Evolutionary conservation across 164 flowering plant species (phyloP).

Genomic region (Buxus sempervirens): DNA sequence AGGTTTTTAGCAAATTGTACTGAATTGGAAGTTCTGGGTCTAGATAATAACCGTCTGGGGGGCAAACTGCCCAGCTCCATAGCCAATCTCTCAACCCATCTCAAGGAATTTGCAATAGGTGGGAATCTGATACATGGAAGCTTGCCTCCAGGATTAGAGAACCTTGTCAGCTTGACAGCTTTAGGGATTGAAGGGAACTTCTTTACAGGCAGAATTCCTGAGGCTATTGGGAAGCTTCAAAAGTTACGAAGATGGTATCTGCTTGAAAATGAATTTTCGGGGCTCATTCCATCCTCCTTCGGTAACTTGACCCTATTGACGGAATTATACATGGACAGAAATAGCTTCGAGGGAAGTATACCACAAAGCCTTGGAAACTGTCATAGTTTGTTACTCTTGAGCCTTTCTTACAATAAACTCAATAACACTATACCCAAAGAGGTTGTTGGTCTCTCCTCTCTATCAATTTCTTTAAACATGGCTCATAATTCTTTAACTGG

Average conservation of each 20-base stretch:
- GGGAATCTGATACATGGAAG: constrained; percentile 15
- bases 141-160: constrained; percentile 19
- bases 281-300: constrained; percentile 11
- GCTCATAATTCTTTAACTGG: constrained; percentile 15
- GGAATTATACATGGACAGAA: neutral
- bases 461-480: neutral
- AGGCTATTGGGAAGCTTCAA: constrained; percentile 11
- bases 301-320: constrained; percentile 6
- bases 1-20: constrained; percentile 22
- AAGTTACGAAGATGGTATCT: neutral
- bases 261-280: constrained; percentile 6
- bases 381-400: neutral
- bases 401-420: constrained; percentile 7
- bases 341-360: constrained; percentile 10
- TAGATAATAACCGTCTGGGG: constrained; percentile 18
- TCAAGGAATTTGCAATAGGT: constrained; percentile 2
- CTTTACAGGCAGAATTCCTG: constrained; percentile 26
- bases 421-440: constrained; percentile 8
- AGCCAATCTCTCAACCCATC: constrained; percentile 18
- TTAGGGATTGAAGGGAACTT: constrained; percentile 9
- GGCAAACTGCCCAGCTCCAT: constrained; percentile 20
- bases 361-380: constrained; percentile 18
- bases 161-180: constrained; percentile 7
- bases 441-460: neutral
- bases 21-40: neutral